Percentiles rank a stretch among this genome's conserved stretches.
Evolutionary conservation across 306 rosid species (phyloP).

Genomic region (Quercus agrifolia): DNA sequence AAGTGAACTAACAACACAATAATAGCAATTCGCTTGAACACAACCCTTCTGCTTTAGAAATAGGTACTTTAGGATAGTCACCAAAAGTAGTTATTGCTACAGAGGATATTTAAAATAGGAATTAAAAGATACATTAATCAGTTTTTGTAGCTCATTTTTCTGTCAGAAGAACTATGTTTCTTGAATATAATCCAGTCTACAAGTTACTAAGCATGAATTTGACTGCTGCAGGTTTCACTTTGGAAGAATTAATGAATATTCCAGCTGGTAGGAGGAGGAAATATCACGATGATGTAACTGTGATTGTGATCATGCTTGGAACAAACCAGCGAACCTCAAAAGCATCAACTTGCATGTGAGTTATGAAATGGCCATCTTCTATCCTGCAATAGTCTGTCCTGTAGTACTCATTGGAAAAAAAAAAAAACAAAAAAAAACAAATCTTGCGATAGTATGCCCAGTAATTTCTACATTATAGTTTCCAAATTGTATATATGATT

Average conservation of each 20-base stretch:
- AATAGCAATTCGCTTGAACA: neutral
- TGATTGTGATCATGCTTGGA: slow-evolving; percentile 83
- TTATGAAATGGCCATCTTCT: slow-evolving; percentile 15
- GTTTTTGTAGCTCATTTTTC: neutral
- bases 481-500: slow-evolving; percentile 23
- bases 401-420: neutral
- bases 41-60: neutral
- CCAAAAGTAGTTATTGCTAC: neutral
- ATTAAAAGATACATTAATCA: neutral
- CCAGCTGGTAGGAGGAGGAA: slow-evolving; percentile 94
- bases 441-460: neutral
- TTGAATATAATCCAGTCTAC: neutral
- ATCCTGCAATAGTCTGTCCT: slow-evolving; percentile 3
- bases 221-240: slow-evolving; percentile 69
- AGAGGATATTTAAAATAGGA: neutral
- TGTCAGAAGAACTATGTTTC: neutral
- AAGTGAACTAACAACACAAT: neutral
- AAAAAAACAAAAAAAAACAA: neutral
- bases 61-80: neutral
- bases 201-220: neutral
- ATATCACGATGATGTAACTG: slow-evolving; percentile 95
- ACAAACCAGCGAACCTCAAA: slow-evolving; percentile 84
- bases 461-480: neutral
- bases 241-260: slow-evolving; percentile 83
- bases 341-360: slow-evolving; percentile 69